Evolutionary conservation across 2,329 filamentous ascomycete species (phyloP).

Genomic region (Leptographium galeiforme): DNA sequence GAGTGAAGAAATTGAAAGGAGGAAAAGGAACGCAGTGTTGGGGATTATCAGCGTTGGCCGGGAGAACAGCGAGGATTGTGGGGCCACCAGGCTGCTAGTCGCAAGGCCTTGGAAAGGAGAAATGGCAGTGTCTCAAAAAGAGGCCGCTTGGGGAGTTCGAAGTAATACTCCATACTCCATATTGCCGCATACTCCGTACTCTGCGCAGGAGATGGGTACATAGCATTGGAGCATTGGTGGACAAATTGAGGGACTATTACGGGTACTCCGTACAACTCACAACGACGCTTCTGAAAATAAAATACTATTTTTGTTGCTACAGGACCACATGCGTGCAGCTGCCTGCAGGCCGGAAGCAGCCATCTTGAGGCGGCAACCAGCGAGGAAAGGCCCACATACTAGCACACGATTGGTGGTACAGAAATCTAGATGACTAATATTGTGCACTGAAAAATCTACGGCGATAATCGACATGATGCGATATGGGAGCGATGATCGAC

Average conservation of each 20-base stretch:
- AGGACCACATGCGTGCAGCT: neutral
- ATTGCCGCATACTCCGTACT: no score
- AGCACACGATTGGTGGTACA: neutral
- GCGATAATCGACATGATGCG: neutral
- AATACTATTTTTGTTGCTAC: no score
- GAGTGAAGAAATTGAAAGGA: neutral
- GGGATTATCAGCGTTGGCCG: neutral
- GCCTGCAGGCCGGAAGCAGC: no score
- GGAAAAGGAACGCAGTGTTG: neutral
- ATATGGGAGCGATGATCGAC: neutral
- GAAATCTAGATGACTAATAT: neutral
- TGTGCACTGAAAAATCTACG: neutral
- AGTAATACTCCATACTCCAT: no score
- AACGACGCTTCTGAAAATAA: no score
- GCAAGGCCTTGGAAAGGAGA: neutral
- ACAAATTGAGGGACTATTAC: neutral
- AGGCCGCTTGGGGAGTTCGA: neutral
- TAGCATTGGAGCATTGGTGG: no score
- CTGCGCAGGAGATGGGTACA: no score
- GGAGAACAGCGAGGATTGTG: conserved; percentile 1
- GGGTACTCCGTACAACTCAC: no score
- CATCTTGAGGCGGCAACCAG: neutral
- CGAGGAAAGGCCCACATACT: neutral
- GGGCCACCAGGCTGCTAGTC: neutral
- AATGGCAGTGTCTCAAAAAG: neutral